These are phyloP conservation scores for Cyathus striatus DNA, from an alignment of 768 basidiomycete species.

Conservation along the genomic window DNA sequence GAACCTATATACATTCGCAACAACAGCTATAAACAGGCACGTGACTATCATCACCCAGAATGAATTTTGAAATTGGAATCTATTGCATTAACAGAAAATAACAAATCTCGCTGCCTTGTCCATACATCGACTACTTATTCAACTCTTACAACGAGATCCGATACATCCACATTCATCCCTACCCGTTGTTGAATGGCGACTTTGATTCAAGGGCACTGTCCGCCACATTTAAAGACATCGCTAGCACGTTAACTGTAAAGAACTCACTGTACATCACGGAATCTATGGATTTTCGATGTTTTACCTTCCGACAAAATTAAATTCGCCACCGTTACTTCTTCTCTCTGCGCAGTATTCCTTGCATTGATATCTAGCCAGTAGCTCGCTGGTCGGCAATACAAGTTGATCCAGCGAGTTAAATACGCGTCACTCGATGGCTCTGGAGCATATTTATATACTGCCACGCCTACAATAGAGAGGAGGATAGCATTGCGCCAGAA, in stretches of 20 bases:
- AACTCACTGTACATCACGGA: conserved; percentile 72
- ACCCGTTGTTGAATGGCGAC: conserved; percentile 62
- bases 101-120: no score
- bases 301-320: conserved; percentile 37
- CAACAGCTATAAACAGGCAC: no score
- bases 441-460: conserved; percentile 68
- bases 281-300: conserved; percentile 51
- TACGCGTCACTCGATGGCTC: conserved; percentile 53
- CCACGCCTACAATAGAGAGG: conserved; percentile 41
- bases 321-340: conserved; percentile 36
- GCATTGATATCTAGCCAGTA: conserved; percentile 53
- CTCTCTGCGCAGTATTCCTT: conserved; percentile 46
- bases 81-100: no score
- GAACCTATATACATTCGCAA: no score
- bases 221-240: conserved; percentile 1
- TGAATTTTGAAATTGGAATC: no score
- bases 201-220: conserved; percentile 50
- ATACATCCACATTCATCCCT: no score
- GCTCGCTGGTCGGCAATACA: conserved; percentile 48
- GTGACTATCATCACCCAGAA: no score
- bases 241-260: conserved; percentile 1
- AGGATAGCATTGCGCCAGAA: conserved; percentile 67
- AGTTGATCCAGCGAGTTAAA: conserved; percentile 61
- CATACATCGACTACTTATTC: no score
- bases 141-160: no score